Evolutionary conservation across 805 yeast genomes (phyloP).

Genomic region (Candida cerambycidarum): DNA sequence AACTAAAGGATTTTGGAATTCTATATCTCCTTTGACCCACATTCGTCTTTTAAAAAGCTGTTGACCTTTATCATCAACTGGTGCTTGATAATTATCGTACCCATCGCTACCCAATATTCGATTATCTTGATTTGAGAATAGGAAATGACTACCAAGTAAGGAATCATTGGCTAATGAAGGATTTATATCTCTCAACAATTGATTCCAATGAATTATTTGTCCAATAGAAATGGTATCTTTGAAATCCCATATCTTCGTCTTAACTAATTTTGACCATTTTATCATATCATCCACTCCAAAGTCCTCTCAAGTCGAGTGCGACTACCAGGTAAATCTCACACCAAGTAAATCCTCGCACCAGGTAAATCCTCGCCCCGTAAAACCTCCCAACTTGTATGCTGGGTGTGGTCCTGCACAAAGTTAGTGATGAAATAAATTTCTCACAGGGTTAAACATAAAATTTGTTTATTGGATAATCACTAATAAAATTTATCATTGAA

Average conservation of each 20-base stretch:
- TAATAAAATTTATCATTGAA: background rate
- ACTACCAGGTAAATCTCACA: no score
- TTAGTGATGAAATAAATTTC: conserved; percentile 7
- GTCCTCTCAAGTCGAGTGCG: no score
- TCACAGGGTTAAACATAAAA: conserved; percentile 7
- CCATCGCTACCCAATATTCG: conserved; percentile 64
- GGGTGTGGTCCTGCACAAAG: conserved; percentile 1
- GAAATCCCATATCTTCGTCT: conserved; percentile 19
- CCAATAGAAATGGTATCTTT: conserved; percentile 23
- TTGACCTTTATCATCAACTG: conserved; percentile 24
- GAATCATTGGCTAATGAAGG: background rate
- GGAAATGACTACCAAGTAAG: conserved; percentile 57
- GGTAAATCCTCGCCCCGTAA: no score
- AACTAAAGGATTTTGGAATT: conserved; percentile 31
- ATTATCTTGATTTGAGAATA: conserved; percentile 63
- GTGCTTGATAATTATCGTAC: conserved; percentile 77
- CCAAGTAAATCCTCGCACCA: no score
- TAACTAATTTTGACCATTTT: conserved; percentile 22
- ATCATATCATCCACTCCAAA: background rate
- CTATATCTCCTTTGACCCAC: conserved; percentile 76
- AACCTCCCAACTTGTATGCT: background rate
- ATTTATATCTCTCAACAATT: conserved; percentile 12
- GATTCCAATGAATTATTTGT: conserved; percentile 18
- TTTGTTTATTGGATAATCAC: conserved; percentile 1
- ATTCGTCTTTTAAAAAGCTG: conserved; percentile 56